phyloP scores from a whole-genome alignment of 106 monocot species.

The Hemerocallis citrina region DNA sequence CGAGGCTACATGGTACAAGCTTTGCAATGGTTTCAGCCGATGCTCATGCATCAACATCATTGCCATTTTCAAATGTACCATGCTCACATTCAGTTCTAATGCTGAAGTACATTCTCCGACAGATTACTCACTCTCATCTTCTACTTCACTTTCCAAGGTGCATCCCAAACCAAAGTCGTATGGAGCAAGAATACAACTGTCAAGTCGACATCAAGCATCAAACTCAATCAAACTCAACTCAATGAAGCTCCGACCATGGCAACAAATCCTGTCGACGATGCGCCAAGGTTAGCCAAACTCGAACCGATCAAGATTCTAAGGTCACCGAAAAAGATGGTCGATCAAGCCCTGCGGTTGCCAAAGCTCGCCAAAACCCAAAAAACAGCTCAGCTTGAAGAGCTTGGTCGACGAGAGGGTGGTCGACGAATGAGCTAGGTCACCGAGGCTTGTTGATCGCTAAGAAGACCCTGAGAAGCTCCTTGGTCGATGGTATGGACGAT shows the following conservation, averaged over 20 bases:
- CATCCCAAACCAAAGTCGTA: constrained; percentile 54
- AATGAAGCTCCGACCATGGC: constrained; percentile 63
- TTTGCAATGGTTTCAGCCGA: constrained; percentile 62
- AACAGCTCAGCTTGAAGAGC: constrained; percentile 75
- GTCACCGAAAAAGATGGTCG: constrained; percentile 39
- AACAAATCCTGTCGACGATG: too few species aligned
- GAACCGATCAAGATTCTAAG: not conserved
- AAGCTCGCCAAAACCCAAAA: too few species aligned
- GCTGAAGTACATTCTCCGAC: constrained; percentile 55
- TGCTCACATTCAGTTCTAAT: constrained; percentile 64
- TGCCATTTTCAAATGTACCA: constrained; percentile 48
- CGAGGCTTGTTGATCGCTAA: too few species aligned
- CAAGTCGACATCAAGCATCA: constrained; percentile 54
- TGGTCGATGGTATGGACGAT: too few species aligned
- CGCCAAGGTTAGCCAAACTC: too few species aligned
- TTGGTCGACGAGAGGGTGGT: too few species aligned
- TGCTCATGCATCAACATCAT: constrained; percentile 38
- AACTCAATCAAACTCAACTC: constrained; percentile 63
- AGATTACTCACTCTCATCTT: constrained; percentile 61
- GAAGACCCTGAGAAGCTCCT: too few species aligned
- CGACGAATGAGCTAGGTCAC: too few species aligned
- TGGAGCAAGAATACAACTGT: constrained; percentile 54
- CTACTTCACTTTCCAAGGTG: constrained; percentile 60
- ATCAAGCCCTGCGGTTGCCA: constrained; percentile 63
- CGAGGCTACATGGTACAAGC: constrained; percentile 47